phyloP scores from a whole-genome alignment of 2,329 filamentous ascomycete genomes.

The Chrysoporthe puriensis region DNA sequence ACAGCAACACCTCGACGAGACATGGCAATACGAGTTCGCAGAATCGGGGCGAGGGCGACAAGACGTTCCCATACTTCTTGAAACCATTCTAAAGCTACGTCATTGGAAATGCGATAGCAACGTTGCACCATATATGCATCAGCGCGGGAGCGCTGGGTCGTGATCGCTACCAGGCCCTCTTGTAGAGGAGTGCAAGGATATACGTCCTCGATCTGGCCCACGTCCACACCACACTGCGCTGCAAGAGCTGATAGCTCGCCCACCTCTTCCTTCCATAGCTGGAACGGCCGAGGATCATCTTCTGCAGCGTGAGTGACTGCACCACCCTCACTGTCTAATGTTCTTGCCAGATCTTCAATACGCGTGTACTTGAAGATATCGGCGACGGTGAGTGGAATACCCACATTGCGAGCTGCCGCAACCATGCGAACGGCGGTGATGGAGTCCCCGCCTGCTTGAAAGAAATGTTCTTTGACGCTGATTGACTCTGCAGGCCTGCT shows the following conservation, averaged over 20 bases:
- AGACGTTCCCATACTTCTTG: slow-evolving; percentile 48
- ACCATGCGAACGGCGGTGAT: slow-evolving; percentile 55
- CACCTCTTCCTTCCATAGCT: background rate
- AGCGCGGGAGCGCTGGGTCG: slow-evolving; percentile 44
- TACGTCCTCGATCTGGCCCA: slow-evolving; percentile 47
- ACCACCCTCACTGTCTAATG: background rate
- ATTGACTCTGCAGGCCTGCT: slow-evolving; percentile 31
- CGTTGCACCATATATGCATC: slow-evolving; percentile 58
- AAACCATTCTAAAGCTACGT: slow-evolving; percentile 40
- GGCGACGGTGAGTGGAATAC: slow-evolving; percentile 48
- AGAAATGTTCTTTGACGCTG: slow-evolving; percentile 48
- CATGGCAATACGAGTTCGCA: slow-evolving; percentile 53
- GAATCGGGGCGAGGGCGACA: slow-evolving; percentile 44
- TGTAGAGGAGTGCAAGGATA: slow-evolving; percentile 60
- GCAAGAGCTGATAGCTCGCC: background rate
- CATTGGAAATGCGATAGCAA: slow-evolving; percentile 46
- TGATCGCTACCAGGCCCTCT: slow-evolving; percentile 53
- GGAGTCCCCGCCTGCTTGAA: slow-evolving; percentile 54
- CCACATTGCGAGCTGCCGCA: slow-evolving; percentile 44
- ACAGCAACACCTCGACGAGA: slow-evolving; percentile 46
- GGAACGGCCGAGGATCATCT: background rate
- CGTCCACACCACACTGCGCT: background rate
- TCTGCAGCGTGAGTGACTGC: background rate
- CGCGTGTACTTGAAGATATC: slow-evolving; percentile 50
- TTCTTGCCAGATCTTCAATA: background rate